Evolutionary conservation across 129 eudicot genomes (phyloP).

Genomic region (Glebionis coronaria): DNA sequence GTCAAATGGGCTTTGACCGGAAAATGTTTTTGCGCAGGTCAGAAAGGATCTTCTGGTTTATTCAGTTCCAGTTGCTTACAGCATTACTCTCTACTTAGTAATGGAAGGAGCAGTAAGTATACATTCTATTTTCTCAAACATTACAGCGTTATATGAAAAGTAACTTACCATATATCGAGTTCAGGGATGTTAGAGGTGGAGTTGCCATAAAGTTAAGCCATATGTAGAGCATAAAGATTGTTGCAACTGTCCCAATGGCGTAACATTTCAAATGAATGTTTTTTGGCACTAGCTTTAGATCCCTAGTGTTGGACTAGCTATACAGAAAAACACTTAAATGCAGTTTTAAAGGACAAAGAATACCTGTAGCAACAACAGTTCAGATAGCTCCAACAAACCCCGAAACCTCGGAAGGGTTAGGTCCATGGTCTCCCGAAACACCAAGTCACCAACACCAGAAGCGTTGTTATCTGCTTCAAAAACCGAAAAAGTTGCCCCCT

Average conservation of each 20-base stretch:
- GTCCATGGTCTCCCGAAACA: slow-evolving; percentile 75
- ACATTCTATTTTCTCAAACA: not conserved
- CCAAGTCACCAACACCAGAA: slow-evolving; percentile 57
- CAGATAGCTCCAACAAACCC: slow-evolving; percentile 95
- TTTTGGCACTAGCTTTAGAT: not conserved
- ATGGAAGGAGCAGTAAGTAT: not conserved
- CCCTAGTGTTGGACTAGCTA: no score
- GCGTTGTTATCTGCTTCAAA: slow-evolving; percentile 52
- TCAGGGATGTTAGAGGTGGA: slow-evolving; percentile 77
- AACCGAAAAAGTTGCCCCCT: slow-evolving; percentile 51
- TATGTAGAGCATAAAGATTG: slow-evolving; percentile 56
- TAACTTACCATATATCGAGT: slow-evolving; percentile 56
- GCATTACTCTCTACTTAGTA: not conserved
- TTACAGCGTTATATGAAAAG: not conserved
- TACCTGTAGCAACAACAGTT: slow-evolving; percentile 78
- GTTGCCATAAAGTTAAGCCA: slow-evolving; percentile 87
- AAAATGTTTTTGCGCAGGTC: no score
- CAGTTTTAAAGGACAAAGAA: not conserved
- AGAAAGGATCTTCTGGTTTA: no score
- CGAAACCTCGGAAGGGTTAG: slow-evolving; percentile 86
- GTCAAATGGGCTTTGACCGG: no score
- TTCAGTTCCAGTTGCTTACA: not conserved
- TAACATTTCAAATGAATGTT: slow-evolving; percentile 11
- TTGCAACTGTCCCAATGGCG: slow-evolving; percentile 53
- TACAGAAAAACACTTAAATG: not conserved